Evolutionary conservation across 139 green algal species (phyloP), one percentile per base, ranked within the genome.

Genomic region (Deuterostichococcus epilithicus): DNA sequence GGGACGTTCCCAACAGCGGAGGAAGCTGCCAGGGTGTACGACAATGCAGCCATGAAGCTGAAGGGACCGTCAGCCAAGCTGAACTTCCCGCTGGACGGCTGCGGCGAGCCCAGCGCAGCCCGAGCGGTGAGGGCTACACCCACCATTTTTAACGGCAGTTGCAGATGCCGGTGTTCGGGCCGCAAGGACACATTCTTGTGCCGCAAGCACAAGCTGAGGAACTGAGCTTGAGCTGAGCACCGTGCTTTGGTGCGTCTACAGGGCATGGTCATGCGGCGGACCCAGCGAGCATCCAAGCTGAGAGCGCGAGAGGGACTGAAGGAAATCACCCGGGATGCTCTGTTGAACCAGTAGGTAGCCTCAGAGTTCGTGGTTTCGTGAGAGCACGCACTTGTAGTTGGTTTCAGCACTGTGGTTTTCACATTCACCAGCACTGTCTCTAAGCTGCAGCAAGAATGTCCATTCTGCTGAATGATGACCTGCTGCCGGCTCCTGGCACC

Each of bases 11-110:
- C 67, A 10, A 84, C 75, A 0, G 77, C 83, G 32, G 38, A 77
- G 47, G 79, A 84, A 72, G 84, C 84, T 15, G 84, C 73, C 1
- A 45, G 79, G 73, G 78, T 76, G 34, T 88, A 88, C 71, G 83
- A 86, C 80, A 65, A 68, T 6, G 83, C 82, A 10, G 81, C 83
- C 13, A 72, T 76, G 36, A 52, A 72, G 72, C 82, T 88, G 30
- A 78, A 83, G 32, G 83, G 83, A 2, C 65, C 80, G 58, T 33
- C 60, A 15, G 79, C 83, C 34, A 63, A 63, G 13, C 65, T 81
- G 35, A 88, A 88, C 70, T 86, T 88, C 70, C 79, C 82, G 20
- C 37, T 79, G 32, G 72, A 34, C 18, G 72, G 70, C 59, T 72
- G 10, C 74, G 25, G 58, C 4, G 34, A 44, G 8, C 74, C 67